Conservation (phyloP, 331 rosid species). For the Prunus yedoensis region DNA sequence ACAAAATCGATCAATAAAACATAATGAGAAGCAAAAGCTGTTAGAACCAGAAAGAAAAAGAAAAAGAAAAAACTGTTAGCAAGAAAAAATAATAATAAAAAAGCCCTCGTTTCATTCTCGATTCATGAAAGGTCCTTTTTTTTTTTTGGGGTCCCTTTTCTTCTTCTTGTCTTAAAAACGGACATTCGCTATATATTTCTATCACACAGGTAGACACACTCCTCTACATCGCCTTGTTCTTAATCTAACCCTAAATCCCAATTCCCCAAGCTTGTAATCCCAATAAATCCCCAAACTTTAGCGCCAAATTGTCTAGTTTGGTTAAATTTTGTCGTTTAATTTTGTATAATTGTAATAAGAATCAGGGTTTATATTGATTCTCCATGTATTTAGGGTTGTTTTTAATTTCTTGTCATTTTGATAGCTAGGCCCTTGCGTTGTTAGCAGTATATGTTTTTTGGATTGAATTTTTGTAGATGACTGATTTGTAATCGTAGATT, state of each 20-base stretch:
- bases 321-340: background rate
- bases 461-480: background rate
- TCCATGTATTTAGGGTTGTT: constrained; percentile 9
- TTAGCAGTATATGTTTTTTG: background rate
- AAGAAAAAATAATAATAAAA: background rate
- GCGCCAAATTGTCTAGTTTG: background rate
- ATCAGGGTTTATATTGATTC: constrained; percentile 1
- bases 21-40: too few relatives aligned
- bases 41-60: background rate
- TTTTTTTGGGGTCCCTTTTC: background rate
- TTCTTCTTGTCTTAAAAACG: background rate
- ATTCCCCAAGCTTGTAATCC: background rate
- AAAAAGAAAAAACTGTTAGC: too few relatives aligned
- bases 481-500: constrained; percentile 28
- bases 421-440: background rate
- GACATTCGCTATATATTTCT: background rate
- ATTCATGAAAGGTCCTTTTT: background rate
- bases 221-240: background rate
- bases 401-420: background rate
- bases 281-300: background rate
- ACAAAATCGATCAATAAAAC: too few relatives aligned
- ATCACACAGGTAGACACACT: background rate
- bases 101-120: background rate
- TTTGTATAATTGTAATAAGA: background rate
- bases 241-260: constrained; percentile 11